Evolutionary conservation across 2,329 filamentous ascomycete genomes (phyloP), one percentile per base, ranked within the genome.

Genomic region (Colletotrichum cereale): DNA sequence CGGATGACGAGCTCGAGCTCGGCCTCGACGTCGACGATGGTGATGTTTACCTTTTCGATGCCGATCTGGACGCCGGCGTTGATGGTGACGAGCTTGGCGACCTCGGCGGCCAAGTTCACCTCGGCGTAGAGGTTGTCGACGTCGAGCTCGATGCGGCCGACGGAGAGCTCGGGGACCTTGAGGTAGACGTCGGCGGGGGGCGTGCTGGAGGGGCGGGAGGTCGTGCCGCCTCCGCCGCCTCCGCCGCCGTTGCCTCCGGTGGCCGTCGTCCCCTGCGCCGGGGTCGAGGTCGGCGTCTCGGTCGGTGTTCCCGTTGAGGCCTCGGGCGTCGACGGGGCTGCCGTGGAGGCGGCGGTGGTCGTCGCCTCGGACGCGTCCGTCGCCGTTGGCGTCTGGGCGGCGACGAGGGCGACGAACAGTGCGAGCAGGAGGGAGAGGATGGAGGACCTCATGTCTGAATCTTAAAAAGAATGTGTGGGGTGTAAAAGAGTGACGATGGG

Each of bases 121-220:
- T 91, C 86, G 2, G 88, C 89, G 70, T 83, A 81, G 24, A 90
- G 80, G 74, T 89, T 85, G 74, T 90, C 88, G 3, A 91, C 89
- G 57, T 86, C 84, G 4, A 91, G 81, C 79, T 90, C 88, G 70
- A 91, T 91, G 61, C 83, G 82, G 48, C 86, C 86, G 24, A 91
- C 88, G 48, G 86, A 86, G 10, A 91, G 82, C 73, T 89, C 84
- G 0, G 89, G 88, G 1, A 90, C 86, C 58, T 84, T 86, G 47
- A 91, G 84, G 66, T 85, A 82, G 24, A 91, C 88, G 79, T 91
- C 89, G 12, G 88, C 88, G 0, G 84, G 81, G 4, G 79, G 80
- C 16, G 80, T 80, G 71, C 77, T 75, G 56, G 78, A 77, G 50
- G 80, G 42, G 1, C 29, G 21, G 14, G 57, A 79, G 42, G 77